Conservation (phyloP, 176 grass and related monocot species). For the Phragmites australis region DNA sequence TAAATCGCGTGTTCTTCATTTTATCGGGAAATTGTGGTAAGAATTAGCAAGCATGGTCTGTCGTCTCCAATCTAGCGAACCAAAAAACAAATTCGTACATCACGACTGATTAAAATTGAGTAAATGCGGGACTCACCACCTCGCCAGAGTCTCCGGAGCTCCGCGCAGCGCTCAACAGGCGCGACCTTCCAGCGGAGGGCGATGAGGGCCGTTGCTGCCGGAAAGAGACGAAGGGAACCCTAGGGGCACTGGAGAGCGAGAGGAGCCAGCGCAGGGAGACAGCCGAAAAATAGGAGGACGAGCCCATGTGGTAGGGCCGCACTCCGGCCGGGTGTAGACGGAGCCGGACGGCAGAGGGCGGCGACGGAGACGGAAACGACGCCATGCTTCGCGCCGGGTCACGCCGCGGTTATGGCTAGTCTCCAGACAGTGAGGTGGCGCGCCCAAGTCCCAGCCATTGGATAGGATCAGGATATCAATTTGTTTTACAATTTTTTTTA, state of each 20-base stretch:
- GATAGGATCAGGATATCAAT: no score
- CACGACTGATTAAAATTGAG: background rate
- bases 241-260: conserved; percentile 11
- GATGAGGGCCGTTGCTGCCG: background rate
- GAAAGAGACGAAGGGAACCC: conserved; percentile 28
- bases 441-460: background rate
- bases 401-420: background rate
- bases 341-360: background rate
- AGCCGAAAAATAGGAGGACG: background rate
- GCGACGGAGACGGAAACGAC: background rate
- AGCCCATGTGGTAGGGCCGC: background rate
- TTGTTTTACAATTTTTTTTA: no score
- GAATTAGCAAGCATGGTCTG: background rate
- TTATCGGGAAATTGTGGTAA: background rate
- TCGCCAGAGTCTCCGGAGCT: conserved; percentile 34
- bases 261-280: background rate
- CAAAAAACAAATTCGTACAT: background rate
- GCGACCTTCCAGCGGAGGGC: background rate
- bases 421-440: background rate
- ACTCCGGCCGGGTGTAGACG: background rate
- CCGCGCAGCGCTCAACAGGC: background rate
- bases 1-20: background rate
- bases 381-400: conserved; percentile 21
- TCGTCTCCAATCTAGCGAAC: background rate
- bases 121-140: conserved; percentile 7